phyloP scores from a whole-genome alignment of 768 basidiomycete genomes.

The Rubroboletus pulcherrimus region DNA sequence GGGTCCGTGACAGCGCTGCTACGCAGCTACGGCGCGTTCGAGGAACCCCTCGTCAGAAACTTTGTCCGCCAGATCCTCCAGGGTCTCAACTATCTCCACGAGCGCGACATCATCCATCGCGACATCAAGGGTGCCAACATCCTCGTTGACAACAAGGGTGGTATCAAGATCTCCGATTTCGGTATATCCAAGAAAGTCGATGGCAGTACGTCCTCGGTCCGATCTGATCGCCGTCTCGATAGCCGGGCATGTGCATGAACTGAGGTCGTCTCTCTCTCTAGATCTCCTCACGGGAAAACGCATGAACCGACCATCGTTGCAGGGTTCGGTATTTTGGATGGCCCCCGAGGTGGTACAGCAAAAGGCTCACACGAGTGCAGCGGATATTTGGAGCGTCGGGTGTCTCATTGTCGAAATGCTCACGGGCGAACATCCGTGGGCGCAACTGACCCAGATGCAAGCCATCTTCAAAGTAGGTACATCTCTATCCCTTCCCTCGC shows the following conservation, averaged over 20 bases:
- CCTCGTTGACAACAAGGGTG: conserved; percentile 95
- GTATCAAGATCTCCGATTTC: conserved; percentile 95
- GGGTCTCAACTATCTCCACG: conserved; percentile 88
- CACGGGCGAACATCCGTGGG: conserved; percentile 94
- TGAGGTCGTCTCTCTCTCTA: conserved; percentile 8
- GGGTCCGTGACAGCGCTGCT: conserved; percentile 89
- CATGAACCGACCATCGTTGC: conserved; percentile 85
- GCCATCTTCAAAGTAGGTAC: conserved; percentile 86
- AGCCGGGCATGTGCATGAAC: not conserved
- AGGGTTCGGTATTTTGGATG: conserved; percentile 99
- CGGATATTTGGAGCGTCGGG: conserved; percentile 96
- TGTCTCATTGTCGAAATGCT: conserved; percentile 96
- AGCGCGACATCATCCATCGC: conserved; percentile 91
- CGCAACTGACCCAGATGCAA: conserved; percentile 97
- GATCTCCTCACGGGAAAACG: conserved; percentile 57
- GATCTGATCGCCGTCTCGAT: not conserved
- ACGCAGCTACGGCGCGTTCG: conserved; percentile 90
- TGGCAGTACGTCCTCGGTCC: conserved; percentile 63
- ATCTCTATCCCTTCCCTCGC: not conserved
- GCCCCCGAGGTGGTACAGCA: conserved; percentile 98
- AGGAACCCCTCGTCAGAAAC: conserved; percentile 86
- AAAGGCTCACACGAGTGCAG: conserved; percentile 84
- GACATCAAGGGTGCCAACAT: conserved; percentile 99
- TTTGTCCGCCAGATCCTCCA: conserved; percentile 90
- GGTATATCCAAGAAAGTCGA: conserved; percentile 98